Evolutionary conservation across 2,329 filamentous ascomycete species (phyloP), one percentile per base, ranked within the genome.

Genomic region (Neopestalotiopsis rosae): DNA sequence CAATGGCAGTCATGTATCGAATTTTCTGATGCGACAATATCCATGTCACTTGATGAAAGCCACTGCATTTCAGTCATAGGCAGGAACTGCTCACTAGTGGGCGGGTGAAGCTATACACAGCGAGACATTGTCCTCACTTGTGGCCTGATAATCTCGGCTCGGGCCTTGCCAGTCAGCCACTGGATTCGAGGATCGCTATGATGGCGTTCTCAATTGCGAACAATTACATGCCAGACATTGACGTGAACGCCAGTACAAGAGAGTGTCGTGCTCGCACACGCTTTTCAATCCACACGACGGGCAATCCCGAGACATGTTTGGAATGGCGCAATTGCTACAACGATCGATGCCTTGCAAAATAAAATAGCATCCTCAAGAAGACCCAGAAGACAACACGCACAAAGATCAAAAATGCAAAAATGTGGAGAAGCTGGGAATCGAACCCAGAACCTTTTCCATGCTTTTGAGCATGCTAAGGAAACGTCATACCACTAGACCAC

Each of bases 401-500:
- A 38, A 1, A 10, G 45, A 59, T 34, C 9, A n/a, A 7, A n/a
- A 10, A n/a, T 63, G 32, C 30, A 68, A 68, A 57, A 42, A 57
- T 57, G 30, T 68, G 66, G 66, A 68, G 66, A 68, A 40, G 61
- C 66, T 63, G 66, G 59, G 66, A 68, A 68, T 68, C 61, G 66
- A 68, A 68, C 66, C 59, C 66, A 63, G 66, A 64, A 68, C 66
- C 66, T 68, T 64, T 68, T 68, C 66, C 65, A 67, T 67, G 65
- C 65, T 56, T 17, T 24, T 24, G n/a, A 7, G 57, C 61, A 64
- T 68, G 66, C 66, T 68, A 68, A 68, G 61, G 66, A 68, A 68
- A 64, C 66, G 66, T 68, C 61, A 68, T 68, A 68, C 66, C 66
- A 40, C 5, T 69, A 61, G 32, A 61, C 57, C 57, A 61, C 32